Conservation (phyloP, 1,284 basidiomycete genomes). For the Takashimella koratensis region DNA sequence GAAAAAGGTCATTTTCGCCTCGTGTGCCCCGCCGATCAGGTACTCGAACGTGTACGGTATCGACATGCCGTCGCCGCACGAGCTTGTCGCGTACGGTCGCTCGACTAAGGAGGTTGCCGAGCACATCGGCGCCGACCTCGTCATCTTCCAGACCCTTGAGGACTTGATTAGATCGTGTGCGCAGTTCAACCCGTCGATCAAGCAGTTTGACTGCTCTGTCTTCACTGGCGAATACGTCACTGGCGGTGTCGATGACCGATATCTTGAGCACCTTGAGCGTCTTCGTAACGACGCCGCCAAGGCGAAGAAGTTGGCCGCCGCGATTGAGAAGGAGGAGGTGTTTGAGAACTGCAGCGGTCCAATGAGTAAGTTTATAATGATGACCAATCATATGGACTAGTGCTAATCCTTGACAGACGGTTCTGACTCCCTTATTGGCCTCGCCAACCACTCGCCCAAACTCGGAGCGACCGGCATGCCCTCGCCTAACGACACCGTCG, state of each 20-base stretch:
- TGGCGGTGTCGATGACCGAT: slow-evolving; percentile 85
- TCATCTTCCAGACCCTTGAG: slow-evolving; percentile 93
- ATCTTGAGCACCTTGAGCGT: slow-evolving; percentile 72
- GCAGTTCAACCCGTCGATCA: slow-evolving; percentile 76
- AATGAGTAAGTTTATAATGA: slow-evolving; percentile 44
- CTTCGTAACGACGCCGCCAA: slow-evolving; percentile 83
- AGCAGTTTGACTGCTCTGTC: slow-evolving; percentile 91
- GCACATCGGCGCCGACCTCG: slow-evolving; percentile 90
- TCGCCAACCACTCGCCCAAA: slow-evolving; percentile 49
- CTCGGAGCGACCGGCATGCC: slow-evolving; percentile 36
- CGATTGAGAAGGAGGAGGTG: slow-evolving; percentile 30
- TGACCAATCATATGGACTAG: not conserved
- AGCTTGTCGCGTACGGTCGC: slow-evolving; percentile 87
- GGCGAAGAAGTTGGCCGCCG: slow-evolving; percentile 44
- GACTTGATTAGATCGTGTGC: slow-evolving; percentile 86
- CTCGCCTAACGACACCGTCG: slow-evolving; percentile 45
- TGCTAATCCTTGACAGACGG: slow-evolving; percentile 30
- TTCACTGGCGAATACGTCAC: slow-evolving; percentile 97
- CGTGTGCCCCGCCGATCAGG: slow-evolving; percentile 76
- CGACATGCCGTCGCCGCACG: slow-evolving; percentile 94
- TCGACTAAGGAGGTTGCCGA: slow-evolving; percentile 71
- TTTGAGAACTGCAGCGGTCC: slow-evolving; percentile 43
- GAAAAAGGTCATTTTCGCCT: slow-evolving; percentile 94
- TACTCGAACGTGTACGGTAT: slow-evolving; percentile 98
- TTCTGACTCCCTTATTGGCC: slow-evolving; percentile 46